Evolutionary conservation across 108 stramenopile species (phyloP).

Genomic region (Aurantiochytrium sp.): DNA sequence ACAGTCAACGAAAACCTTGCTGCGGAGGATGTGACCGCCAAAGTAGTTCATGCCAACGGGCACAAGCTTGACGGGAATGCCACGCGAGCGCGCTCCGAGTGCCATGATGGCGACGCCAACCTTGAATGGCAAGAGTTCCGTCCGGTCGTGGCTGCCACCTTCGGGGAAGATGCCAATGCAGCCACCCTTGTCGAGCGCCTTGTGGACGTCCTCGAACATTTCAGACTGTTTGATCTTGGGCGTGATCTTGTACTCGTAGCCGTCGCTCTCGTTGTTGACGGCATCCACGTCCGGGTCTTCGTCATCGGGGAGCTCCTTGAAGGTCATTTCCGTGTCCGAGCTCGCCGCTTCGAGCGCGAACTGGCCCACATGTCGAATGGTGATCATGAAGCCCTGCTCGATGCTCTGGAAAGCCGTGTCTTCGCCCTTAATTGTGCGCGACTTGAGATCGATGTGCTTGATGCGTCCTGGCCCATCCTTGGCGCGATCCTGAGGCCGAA

Average conservation of each 20-base stretch:
- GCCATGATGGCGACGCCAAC: conserved; percentile 94
- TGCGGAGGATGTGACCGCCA: conserved; percentile 80
- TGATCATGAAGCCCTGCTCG: background rate
- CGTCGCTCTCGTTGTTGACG: background rate
- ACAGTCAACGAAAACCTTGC: conserved; percentile 74
- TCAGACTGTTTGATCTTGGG: conserved; percentile 41
- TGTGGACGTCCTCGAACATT: conserved; percentile 42
- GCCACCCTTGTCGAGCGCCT: conserved; percentile 25
- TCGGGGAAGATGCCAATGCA: conserved; percentile 91
- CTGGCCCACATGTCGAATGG: background rate
- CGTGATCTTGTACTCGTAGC: conserved; percentile 37
- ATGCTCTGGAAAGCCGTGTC: background rate
- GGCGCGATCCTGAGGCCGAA: conserved; percentile 35
- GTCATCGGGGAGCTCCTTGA: background rate
- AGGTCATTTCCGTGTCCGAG: background rate
- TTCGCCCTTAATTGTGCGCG: background rate
- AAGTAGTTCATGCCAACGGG: conserved; percentile 97
- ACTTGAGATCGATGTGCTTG: background rate
- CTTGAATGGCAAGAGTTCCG: conserved; percentile 92
- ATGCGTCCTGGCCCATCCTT: background rate
- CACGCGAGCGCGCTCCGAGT: conserved; percentile 50
- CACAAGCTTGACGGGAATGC: conserved; percentile 53
- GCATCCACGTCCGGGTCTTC: background rate
- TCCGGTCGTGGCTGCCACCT: conserved; percentile 93
- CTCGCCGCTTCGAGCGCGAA: background rate